These are phyloP conservation scores for Metschnikowia kunwiensis DNA, from an alignment of 805 yeast genomes.

Conservation along the genomic window DNA sequence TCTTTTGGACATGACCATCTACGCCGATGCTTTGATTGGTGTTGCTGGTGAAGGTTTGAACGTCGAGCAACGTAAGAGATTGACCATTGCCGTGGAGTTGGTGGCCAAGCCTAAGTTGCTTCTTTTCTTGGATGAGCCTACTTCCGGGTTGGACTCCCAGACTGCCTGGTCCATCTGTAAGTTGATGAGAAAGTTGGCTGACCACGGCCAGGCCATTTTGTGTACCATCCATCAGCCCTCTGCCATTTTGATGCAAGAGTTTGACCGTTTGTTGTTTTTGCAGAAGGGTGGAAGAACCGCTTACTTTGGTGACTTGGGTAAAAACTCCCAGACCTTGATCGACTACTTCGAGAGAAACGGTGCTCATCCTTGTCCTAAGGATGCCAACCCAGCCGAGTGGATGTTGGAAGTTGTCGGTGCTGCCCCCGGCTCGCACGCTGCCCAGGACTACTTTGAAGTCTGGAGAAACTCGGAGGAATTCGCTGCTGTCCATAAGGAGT, in stretches of 20 bases:
- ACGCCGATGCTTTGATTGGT: slow-evolving; percentile 80
- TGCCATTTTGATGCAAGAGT: slow-evolving; percentile 63
- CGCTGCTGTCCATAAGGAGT: slow-evolving; percentile 54
- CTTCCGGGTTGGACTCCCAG: slow-evolving; percentile 70
- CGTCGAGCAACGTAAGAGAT: slow-evolving; percentile 23
- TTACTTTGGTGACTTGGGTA: slow-evolving; percentile 79
- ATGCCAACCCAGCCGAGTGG: slow-evolving; percentile 47
- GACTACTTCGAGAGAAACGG: slow-evolving; percentile 70
- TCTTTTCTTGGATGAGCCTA: slow-evolving; percentile 68
- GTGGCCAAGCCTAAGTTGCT: slow-evolving; percentile 66
- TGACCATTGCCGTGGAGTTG: slow-evolving; percentile 67
- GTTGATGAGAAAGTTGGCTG: slow-evolving; percentile 63
- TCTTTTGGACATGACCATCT: slow-evolving; percentile 63
- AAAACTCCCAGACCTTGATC: slow-evolving; percentile 54
- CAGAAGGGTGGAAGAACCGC: slow-evolving; percentile 78
- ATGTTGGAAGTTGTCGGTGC: slow-evolving; percentile 85
- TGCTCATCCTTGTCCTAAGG: slow-evolving; percentile 55
- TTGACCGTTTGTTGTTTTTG: slow-evolving; percentile 63
- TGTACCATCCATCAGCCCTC: slow-evolving; percentile 82
- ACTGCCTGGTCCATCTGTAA: slow-evolving; percentile 69
- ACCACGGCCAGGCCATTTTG: slow-evolving; percentile 70
- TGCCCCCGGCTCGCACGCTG: slow-evolving; percentile 74
- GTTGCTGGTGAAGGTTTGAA: slow-evolving; percentile 58
- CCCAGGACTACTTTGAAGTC: slow-evolving; percentile 69
- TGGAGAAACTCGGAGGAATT: slow-evolving; percentile 73